These are phyloP conservation scores for Kwoniella mangroviensis DNA, from an alignment of 768 basidiomycete genomes.

Conservation along the genomic window DNA sequence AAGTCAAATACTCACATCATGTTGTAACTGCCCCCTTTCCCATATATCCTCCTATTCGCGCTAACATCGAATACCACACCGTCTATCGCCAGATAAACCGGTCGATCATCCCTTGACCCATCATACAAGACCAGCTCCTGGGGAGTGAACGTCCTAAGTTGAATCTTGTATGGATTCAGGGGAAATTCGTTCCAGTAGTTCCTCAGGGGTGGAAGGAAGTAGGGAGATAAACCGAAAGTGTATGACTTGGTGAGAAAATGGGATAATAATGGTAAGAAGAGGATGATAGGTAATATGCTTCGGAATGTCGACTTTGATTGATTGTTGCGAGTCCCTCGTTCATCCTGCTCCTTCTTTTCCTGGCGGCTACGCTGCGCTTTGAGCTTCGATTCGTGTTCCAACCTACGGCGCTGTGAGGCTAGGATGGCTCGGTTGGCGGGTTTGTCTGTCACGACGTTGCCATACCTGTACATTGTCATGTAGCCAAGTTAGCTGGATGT, in stretches of 20 bases:
- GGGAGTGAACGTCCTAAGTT: slow-evolving; percentile 70
- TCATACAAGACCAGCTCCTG: slow-evolving; percentile 69
- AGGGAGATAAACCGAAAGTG: slow-evolving; percentile 30
- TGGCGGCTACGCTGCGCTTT: slow-evolving; percentile 65
- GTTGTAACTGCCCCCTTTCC: slow-evolving; percentile 72
- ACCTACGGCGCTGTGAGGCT: slow-evolving; percentile 61
- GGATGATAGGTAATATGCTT: slow-evolving; percentile 25
- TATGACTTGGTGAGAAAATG: slow-evolving; percentile 65
- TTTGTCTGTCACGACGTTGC: slow-evolving; percentile 54
- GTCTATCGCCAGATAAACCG: slow-evolving; percentile 88
- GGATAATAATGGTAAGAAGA: slow-evolving; percentile 37
- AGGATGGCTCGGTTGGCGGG: slow-evolving; percentile 67
- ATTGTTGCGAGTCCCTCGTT: too few species aligned
- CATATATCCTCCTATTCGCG: slow-evolving; percentile 74
- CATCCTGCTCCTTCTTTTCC: too few species aligned
- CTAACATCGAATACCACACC: slow-evolving; percentile 92
- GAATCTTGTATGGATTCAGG: slow-evolving; percentile 65
- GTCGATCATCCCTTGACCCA: slow-evolving; percentile 67
- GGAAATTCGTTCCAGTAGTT: slow-evolving; percentile 29
- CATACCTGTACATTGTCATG: slow-evolving; percentile 16
- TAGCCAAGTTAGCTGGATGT: too few species aligned
- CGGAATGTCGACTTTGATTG: slow-evolving; percentile 1
- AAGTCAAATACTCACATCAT: slow-evolving; percentile 50
- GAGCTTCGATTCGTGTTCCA: slow-evolving; percentile 71
- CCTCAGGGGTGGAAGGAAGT: slow-evolving; percentile 21